Evolutionary conservation across 768 basidiomycete genomes (phyloP).

Genomic region (Tylopilus felleus): DNA sequence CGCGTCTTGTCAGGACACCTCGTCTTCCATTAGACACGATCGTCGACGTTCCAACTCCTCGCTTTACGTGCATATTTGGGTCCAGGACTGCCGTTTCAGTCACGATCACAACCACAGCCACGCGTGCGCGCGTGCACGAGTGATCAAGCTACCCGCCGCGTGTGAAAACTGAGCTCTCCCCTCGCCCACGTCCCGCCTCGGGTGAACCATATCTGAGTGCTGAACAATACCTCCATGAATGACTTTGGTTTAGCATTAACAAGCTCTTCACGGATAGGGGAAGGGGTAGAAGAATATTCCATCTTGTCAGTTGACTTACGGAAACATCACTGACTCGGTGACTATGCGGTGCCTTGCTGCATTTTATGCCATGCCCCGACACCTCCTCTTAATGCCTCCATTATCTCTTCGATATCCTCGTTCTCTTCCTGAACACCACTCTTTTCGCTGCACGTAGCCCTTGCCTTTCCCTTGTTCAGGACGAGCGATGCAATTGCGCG

Average conservation of each 20-base stretch:
- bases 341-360: background rate
- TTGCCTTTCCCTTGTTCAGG: background rate
- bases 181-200: background rate
- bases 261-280: too few species aligned
- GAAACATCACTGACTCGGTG: background rate
- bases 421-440: background rate
- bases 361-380: constrained; percentile 7
- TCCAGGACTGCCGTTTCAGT: background rate
- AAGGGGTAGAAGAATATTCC: too few species aligned
- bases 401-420: constrained; percentile 11
- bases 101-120: background rate
- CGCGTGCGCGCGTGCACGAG: background rate
- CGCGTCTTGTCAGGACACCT: too few species aligned
- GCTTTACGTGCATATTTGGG: background rate
- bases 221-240: too few species aligned
- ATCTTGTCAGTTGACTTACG: too few species aligned
- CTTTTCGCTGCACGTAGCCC: background rate
- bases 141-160: background rate
- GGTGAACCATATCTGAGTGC: background rate
- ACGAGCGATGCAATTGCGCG: constrained; percentile 35
- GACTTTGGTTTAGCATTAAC: too few species aligned
- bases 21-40: too few species aligned
- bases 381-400: constrained; percentile 4
- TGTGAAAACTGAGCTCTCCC: background rate
- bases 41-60: too few species aligned